Percentiles rank a stretch among this genome's conserved stretches.
These are phyloP conservation scores for Ziziphus jujuba DNA, from an alignment of 306 rosid species.

Conservation along the genomic window DNA sequence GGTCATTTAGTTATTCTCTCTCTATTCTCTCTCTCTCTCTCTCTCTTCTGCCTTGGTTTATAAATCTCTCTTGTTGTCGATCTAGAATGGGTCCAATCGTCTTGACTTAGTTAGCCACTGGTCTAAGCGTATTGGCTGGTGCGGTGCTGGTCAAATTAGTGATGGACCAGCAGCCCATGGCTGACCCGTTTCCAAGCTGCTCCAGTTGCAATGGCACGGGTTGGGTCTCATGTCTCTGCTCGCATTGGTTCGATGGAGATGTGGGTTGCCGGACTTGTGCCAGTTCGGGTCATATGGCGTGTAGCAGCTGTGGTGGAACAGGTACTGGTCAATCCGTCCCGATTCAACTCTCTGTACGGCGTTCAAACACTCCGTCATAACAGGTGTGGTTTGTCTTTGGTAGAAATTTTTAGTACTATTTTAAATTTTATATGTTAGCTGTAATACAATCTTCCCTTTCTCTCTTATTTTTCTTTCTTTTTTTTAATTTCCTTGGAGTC, in stretches of 20 bases:
- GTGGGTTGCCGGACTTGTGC: constrained; percentile 77
- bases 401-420: not conserved
- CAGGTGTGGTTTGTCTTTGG: constrained; percentile 16
- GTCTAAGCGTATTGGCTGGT: constrained; percentile 82
- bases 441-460: constrained; percentile 2
- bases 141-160: constrained; percentile 76
- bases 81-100: constrained; percentile 58
- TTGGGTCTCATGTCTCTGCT: constrained; percentile 70
- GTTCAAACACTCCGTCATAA: constrained; percentile 49
- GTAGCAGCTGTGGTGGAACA: constrained; percentile 81
- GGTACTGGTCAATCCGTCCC: constrained; percentile 89
- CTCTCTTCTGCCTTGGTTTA: not conserved
- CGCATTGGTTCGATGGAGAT: constrained; percentile 93
- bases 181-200: constrained; percentile 73
- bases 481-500: too few relatives aligned
- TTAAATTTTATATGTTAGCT: not conserved
- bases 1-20: too few relatives aligned
- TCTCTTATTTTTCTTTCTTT: not conserved
- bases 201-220: constrained; percentile 86
- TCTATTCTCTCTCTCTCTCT: not conserved
- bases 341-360: constrained; percentile 51
- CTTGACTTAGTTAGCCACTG: constrained; percentile 75
- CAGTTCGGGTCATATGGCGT: constrained; percentile 77
- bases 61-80: not conserved
- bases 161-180: constrained; percentile 85